A percentile compares a stretch with the other conserved stretches of the same genome.
These are phyloP conservation scores for Kernera saxatilis DNA, from an alignment of 345 rosid genomes.

Conservation along the genomic window DNA sequence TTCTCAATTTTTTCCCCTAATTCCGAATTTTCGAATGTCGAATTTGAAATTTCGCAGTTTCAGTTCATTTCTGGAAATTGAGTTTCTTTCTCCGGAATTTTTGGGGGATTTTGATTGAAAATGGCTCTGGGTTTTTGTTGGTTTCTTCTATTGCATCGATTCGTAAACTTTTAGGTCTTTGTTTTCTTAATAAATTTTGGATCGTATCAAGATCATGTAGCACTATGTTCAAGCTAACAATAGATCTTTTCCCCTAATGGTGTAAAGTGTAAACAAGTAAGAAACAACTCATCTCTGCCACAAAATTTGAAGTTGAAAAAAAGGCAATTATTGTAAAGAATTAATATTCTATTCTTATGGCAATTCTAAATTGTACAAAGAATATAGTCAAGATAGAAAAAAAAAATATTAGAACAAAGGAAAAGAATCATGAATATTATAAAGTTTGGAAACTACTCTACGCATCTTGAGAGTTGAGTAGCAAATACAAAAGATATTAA, in stretches of 20 bases:
- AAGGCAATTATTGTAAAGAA: conserved; percentile 6
- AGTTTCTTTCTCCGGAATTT: too few species aligned
- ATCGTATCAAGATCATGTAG: neutral
- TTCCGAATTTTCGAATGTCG: neutral
- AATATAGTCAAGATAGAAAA: neutral
- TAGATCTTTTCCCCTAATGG: neutral
- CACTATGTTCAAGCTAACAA: neutral
- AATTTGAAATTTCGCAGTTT: neutral
- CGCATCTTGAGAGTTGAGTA: conserved; percentile 4
- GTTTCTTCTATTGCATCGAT: neutral
- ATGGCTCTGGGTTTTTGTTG: neutral
- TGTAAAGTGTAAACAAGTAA: neutral
- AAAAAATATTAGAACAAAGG: neutral
- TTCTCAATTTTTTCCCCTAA: neutral
- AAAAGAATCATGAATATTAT: conserved; percentile 16
- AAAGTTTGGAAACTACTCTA: conserved; percentile 11
- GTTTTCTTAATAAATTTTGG: too few species aligned
- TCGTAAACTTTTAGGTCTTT: neutral
- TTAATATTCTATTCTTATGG: conserved; percentile 8
- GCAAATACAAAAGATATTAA: neutral
- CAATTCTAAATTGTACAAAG: conserved; percentile 12
- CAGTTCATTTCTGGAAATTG: too few species aligned
- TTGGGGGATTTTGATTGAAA: neutral
- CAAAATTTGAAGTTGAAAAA: neutral
- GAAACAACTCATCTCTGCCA: conserved; percentile 17